Percentiles rank a stretch among this genome's conserved stretches.
phyloP scores from a whole-genome alignment of 768 basidiomycete genomes.

The Kwoniella pini region DNA sequence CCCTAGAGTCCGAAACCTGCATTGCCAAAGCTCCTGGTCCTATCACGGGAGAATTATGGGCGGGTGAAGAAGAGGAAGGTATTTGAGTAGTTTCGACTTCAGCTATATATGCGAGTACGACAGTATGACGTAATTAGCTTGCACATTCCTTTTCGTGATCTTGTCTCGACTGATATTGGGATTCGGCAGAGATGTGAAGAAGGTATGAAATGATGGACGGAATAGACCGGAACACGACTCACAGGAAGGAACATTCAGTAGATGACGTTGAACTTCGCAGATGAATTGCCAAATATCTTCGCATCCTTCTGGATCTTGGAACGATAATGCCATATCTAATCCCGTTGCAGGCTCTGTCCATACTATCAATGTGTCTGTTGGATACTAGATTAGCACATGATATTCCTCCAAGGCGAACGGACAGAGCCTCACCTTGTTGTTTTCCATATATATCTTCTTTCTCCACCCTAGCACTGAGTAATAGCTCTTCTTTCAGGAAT shows the following conservation, averaged over 20 bases:
- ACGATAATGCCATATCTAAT: conserved; percentile 92
- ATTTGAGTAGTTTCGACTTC: conserved; percentile 26
- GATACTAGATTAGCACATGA: too few species aligned
- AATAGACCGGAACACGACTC: conserved; percentile 2
- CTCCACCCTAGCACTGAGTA: conserved; percentile 62
- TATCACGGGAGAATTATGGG: conserved; percentile 33
- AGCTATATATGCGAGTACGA: conserved; percentile 4
- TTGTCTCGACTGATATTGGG: too few species aligned
- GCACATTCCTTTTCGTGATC: background rate
- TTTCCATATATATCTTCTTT: conserved; percentile 51
- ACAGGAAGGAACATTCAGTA: conserved; percentile 39
- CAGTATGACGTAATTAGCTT: conserved; percentile 3
- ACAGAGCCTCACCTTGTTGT: conserved; percentile 56
- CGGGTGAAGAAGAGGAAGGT: conserved; percentile 39
- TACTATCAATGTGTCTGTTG: conserved; percentile 96
- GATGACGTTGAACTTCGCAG: conserved; percentile 79
- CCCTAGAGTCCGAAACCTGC: conserved; percentile 11
- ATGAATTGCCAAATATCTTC: conserved; percentile 98
- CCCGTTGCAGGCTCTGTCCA: conserved; percentile 92
- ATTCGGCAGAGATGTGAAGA: too few species aligned
- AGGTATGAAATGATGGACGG: too few species aligned
- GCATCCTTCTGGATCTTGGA: conserved; percentile 94
- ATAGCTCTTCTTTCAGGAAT: conserved; percentile 56
- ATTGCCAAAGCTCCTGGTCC: conserved; percentile 6
- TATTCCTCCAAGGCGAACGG: too few species aligned